phyloP scores from a whole-genome alignment of 257 asterid genomes.

The Solanum raphanifolium region DNA sequence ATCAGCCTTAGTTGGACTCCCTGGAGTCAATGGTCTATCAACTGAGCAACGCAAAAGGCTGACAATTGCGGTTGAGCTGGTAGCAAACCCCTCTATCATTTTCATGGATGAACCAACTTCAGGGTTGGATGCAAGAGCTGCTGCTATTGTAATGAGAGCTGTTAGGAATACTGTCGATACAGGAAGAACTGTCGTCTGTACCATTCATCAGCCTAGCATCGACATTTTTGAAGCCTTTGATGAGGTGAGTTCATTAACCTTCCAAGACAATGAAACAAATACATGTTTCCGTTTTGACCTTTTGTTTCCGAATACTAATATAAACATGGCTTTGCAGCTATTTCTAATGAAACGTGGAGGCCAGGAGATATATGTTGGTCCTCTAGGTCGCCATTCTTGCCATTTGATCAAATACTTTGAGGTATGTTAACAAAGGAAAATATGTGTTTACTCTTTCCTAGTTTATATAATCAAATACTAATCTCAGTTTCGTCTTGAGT shows the following conservation, averaged over 20 bases:
- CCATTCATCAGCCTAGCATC: slow-evolving; percentile 80
- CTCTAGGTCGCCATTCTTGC: slow-evolving; percentile 49
- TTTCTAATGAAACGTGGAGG: slow-evolving; percentile 73
- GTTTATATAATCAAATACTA: background rate
- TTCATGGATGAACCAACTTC: slow-evolving; percentile 90
- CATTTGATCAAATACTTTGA: slow-evolving; percentile 61
- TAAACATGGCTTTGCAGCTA: slow-evolving; percentile 25
- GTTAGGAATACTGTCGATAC: slow-evolving; percentile 73
- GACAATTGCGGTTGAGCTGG: slow-evolving; percentile 73
- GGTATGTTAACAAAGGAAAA: slow-evolving; percentile 7
- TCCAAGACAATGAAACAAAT: background rate
- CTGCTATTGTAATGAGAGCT: slow-evolving; percentile 85
- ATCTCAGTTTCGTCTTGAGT: background rate
- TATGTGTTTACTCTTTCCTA: background rate
- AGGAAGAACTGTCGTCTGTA: slow-evolving; percentile 75
- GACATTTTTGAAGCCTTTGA: slow-evolving; percentile 81
- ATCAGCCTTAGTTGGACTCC: slow-evolving; percentile 57
- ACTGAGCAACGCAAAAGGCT: slow-evolving; percentile 77
- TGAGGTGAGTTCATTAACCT: slow-evolving; percentile 33
- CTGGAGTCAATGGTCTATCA: slow-evolving; percentile 66
- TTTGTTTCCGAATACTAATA: background rate
- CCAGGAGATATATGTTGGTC: slow-evolving; percentile 71
- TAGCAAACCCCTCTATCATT: slow-evolving; percentile 74
- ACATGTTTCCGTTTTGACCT: background rate
- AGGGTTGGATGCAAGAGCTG: slow-evolving; percentile 82